phyloP scores from a whole-genome alignment of 2,329 filamentous ascomycete genomes.

The Ophiostoma ulmi region DNA sequence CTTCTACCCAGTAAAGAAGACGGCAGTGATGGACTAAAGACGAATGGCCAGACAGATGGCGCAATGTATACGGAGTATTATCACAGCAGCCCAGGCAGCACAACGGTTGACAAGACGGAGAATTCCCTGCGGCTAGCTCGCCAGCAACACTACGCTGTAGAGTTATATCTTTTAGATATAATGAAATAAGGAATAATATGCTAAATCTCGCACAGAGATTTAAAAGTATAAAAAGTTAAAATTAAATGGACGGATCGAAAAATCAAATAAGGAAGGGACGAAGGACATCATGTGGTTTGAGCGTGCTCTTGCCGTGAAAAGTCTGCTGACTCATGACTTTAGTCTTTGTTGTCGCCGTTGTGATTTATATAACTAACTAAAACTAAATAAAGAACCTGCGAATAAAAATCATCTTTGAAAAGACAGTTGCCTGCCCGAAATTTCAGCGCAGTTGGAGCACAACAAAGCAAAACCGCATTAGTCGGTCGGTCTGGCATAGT shows the following conservation, averaged over 20 bases:
- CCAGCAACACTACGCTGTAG: neutral
- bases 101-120: constrained; percentile 5
- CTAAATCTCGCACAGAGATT: neutral
- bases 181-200: neutral
- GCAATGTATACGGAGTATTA: neutral
- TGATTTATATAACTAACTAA: neutral
- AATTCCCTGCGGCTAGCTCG: constrained; percentile 18
- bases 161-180: too few species aligned
- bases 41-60: neutral
- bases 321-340: constrained; percentile 1
- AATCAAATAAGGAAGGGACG: neutral
- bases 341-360: neutral
- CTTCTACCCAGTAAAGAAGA: too few species aligned
- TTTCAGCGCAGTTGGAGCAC: neutral
- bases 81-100: neutral
- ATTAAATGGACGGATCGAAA: neutral
- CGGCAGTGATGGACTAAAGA: too few species aligned
- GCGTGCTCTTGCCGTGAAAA: constrained; percentile 1
- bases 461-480: neutral
- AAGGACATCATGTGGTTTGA: neutral
- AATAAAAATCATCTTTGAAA: neutral
- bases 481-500: neutral
- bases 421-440: neutral
- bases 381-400: neutral
- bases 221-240: neutral